A percentile compares a stretch with the other conserved stretches of the same genome.
Conservation (phyloP, 768 basidiomycete genomes). For the Pleurotus djamor region DNA sequence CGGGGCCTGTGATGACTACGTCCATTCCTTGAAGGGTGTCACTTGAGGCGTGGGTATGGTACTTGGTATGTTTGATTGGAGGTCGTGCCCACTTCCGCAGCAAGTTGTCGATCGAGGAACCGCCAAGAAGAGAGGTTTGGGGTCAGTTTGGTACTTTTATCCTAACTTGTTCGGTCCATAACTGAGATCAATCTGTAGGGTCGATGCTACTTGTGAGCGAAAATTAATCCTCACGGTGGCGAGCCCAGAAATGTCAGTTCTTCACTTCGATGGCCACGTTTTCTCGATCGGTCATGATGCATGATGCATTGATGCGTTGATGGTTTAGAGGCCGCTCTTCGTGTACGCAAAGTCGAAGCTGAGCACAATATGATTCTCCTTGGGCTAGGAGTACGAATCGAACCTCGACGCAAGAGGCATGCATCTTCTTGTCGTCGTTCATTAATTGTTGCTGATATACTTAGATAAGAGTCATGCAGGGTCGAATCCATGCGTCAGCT, state of each 20-base stretch:
- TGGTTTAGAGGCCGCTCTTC: too few relatives aligned
- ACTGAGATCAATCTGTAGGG: not conserved
- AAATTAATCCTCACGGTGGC: not conserved
- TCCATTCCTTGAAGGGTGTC: not conserved
- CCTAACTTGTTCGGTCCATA: not conserved
- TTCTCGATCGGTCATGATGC: not conserved
- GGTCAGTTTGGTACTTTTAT: not conserved
- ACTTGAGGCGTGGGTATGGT: not conserved
- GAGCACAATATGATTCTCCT: too few relatives aligned
- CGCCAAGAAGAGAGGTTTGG: not conserved
- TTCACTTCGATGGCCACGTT: not conserved
- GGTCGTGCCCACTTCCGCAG: not conserved
- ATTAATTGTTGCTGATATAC: too few relatives aligned
- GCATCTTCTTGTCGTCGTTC: too few relatives aligned
- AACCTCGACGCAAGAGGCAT: too few relatives aligned
- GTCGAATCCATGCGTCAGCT: too few relatives aligned
- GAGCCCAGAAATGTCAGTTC: not conserved
- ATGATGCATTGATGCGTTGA: not conserved
- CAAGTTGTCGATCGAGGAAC: constrained; percentile 4
- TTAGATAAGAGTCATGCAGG: too few relatives aligned
- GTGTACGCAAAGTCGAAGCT: too few relatives aligned
- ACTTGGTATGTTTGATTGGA: not conserved
- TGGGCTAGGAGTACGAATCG: too few relatives aligned
- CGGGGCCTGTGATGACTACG: too few relatives aligned
- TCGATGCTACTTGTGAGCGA: not conserved